Evolutionary conservation across 208 protist species (phyloP).

Genomic region (Lotmaria passim): DNA sequence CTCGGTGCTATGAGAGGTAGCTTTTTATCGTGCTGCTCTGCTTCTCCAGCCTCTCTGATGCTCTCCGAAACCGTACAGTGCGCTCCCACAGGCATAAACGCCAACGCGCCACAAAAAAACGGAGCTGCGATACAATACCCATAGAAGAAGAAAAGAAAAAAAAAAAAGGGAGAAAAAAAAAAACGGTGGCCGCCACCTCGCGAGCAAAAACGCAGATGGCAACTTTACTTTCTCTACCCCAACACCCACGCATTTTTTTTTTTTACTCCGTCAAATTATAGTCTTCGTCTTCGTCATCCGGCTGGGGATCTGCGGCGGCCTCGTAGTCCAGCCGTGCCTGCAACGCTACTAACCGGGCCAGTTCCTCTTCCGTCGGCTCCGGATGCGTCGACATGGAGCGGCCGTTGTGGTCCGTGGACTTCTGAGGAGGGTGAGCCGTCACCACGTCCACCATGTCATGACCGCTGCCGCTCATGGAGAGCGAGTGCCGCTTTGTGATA

Average conservation of each 20-base stretch:
- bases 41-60: no score
- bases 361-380: constrained; percentile 47
- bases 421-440: constrained; percentile 13
- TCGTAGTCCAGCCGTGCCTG: constrained; percentile 64
- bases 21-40: no score
- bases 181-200: neutral
- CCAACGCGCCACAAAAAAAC: no score
- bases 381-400: constrained; percentile 12
- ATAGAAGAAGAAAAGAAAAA: neutral
- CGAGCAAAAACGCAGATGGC: no score
- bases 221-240: no score
- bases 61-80: no score
- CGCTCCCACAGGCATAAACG: no score
- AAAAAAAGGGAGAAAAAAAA: constrained; percentile 15
- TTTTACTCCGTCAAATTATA: constrained; percentile 52
- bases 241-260: no score
- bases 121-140: neutral
- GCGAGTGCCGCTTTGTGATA: constrained; percentile 11
- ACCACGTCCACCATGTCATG: constrained; percentile 7
- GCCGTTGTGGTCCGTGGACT: constrained; percentile 19
- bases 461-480: constrained; percentile 17
- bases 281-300: constrained; percentile 40
- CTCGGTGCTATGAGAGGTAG: no score
- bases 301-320: constrained; percentile 47
- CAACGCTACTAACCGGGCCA: constrained; percentile 59